Percentiles rank a stretch among this genome's conserved stretches.
Evolutionary conservation across 768 basidiomycete species (phyloP).

Genomic region (Hericium rajendrae): DNA sequence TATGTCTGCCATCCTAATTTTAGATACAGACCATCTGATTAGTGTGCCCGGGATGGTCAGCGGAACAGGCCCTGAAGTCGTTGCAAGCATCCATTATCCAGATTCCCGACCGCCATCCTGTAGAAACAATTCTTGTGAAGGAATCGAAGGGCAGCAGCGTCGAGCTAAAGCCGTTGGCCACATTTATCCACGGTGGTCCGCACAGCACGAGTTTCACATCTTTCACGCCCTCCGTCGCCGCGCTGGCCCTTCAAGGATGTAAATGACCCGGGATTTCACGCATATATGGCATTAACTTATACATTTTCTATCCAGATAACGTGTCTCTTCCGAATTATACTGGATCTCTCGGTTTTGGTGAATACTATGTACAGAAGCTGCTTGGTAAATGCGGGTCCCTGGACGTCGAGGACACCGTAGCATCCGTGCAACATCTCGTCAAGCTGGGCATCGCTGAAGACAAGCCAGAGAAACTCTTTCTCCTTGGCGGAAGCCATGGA

Average conservation of each 20-base stretch:
- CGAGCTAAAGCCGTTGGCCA: constrained; percentile 9
- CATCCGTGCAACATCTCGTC: constrained; percentile 18
- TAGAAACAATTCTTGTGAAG: constrained; percentile 12
- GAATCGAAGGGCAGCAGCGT: constrained; percentile 1
- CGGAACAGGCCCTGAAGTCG: constrained; percentile 5
- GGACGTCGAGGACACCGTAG: constrained; percentile 24
- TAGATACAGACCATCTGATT: not conserved
- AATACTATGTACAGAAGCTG: constrained; percentile 19
- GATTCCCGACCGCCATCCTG: constrained; percentile 10
- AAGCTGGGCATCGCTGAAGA: constrained; percentile 14
- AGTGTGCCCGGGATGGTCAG: not conserved
- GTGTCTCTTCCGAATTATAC: constrained; percentile 24
- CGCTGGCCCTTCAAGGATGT: constrained; percentile 18
- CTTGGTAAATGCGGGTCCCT: constrained; percentile 22
- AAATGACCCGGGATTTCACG: constrained; percentile 1
- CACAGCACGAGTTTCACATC: constrained; percentile 15
- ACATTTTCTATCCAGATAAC: constrained; percentile 10
- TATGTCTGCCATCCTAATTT: not conserved
- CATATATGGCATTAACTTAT: not conserved
- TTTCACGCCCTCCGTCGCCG: constrained; percentile 11
- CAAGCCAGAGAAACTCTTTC: constrained; percentile 16
- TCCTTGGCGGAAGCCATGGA: constrained; percentile 25
- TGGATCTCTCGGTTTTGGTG: constrained; percentile 25
- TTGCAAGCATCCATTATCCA: constrained; percentile 4
- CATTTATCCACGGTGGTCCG: constrained; percentile 24